phyloP scores from a whole-genome alignment of 768 basidiomycete species.

The Leccinum sublutescens region DNA sequence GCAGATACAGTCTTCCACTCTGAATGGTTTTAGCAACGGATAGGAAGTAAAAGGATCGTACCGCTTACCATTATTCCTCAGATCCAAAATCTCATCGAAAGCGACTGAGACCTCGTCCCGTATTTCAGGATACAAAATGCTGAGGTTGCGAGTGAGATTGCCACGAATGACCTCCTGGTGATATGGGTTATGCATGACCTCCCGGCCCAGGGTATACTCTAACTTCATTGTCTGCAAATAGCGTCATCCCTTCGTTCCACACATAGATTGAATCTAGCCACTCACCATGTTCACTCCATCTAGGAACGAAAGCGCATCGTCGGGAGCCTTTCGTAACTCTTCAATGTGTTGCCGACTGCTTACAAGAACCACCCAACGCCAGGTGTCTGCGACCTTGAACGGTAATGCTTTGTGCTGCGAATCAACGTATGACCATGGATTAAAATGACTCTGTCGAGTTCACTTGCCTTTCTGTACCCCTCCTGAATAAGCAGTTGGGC shows the following conservation, averaged over 20 bases:
- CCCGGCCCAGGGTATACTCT: constrained; percentile 38
- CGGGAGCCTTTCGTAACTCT: constrained; percentile 37
- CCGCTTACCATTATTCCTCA: background rate
- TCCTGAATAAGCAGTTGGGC: constrained; percentile 28
- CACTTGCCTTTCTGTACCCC: constrained; percentile 32
- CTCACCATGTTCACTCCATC: constrained; percentile 32
- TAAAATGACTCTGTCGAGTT: background rate
- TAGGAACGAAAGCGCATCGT: constrained; percentile 36
- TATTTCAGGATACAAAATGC: background rate
- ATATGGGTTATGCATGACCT: constrained; percentile 31
- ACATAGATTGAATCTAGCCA: background rate
- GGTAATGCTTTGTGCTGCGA: background rate
- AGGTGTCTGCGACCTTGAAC: background rate
- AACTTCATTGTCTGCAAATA: constrained; percentile 34
- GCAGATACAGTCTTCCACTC: background rate
- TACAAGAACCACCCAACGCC: background rate
- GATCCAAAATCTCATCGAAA: background rate
- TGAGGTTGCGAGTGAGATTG: constrained; percentile 38
- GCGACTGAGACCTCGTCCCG: background rate
- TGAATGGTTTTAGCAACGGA: background rate
- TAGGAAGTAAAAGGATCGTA: background rate
- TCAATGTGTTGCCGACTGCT: background rate
- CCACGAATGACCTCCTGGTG: constrained; percentile 30
- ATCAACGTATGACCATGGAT: background rate
- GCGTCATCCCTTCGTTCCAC: background rate